Base-by-base conservation (phyloP, 139 green algal species). In the Chlamydomonas sp. region DNA sequence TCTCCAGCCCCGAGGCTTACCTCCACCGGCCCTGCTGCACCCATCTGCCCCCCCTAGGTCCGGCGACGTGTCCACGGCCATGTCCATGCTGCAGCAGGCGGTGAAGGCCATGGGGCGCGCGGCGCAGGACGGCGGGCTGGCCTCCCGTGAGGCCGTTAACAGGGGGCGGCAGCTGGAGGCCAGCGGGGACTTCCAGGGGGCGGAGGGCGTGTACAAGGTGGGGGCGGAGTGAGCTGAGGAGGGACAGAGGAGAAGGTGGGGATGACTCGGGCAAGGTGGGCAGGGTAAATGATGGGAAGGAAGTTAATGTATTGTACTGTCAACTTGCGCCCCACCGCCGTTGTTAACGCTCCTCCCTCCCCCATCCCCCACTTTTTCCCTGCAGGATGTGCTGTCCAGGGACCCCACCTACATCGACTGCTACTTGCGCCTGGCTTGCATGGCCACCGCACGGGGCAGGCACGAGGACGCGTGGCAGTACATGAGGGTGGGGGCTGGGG, bases 341-440 rank as follows among this genome's bases (percentile, higher is more conserved):
- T 10, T 6, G 60, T 85, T 3, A 68, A 15, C 62, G 63, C 6
- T 12, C 61, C 62, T 6, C 62, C 60, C 78, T 73, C 5, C 49
- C 74, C 49, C 7, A 7, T 12, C 6, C 9, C 49, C 20, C 78
- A 17, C 61, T 62, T 62, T 5, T 10, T 90, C 31, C 31, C 31
- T 49, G 31, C 31, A 94, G 88, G 86, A 84, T 15, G 91, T 98
- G 62, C 88, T 98, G 8, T 8, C 49, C 5, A 61, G 63, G 59
- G 63, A 90, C 79, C 93, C 95, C 31, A 85, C 88, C 63, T 98
- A 99, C 93, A 92, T 93, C 7, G 97, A 98, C 90, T 97, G 95
- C 91, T 91, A 94, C 83, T 92, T 99, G 86, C 96, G 97, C 15
- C 93, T 99, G 73, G 93, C 95, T 1, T 94, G 88, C 86, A 94